Base-by-base conservation (phyloP, 768 basidiomycete species). In the Agrocybe pediades region DNA sequence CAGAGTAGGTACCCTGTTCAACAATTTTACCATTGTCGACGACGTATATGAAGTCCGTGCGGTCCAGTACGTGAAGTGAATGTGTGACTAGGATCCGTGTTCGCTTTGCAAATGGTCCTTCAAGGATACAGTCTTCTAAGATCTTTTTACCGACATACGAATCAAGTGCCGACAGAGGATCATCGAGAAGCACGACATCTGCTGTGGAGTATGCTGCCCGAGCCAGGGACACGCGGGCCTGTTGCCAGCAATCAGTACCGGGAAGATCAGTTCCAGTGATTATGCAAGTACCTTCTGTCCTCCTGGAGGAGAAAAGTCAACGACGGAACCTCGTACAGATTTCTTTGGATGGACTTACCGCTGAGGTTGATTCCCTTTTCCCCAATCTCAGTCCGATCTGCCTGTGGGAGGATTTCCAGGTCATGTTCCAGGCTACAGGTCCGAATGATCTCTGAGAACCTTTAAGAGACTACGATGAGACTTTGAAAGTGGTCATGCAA, bases 131-230 rank as follows among this genome's bases (percentile, higher is more conserved):
- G 36, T 86, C 71, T 17, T 88, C 81, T 3, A 89, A 59, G 46
- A 89, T 81, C 24, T 75, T 75, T 58, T 84, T 84, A 9, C 87
- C 86, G 4, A 92, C 90, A 58, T 88, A 84, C 0, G 88, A 82
- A 57, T 92, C 90, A 7, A 92, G 85, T 0, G 90, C 90, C 29
- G 85, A 84, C 27, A 93, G 78, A 15, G 91, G 87, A 63, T 95
- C 92, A 62, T 95, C 91, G 24, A 93, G 76, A 13, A 93, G 78
- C 39, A 90, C 83, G 49, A 93, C 78, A 53, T 91, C 87, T 1
- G 87, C 77, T 0, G 78, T 71, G 2, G 88, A 85, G 62, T 92
- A 95, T 1, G 86, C 86, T 0, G 89, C 89, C 23, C 92, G 74
- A 0, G 91, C 92, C 20, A 92, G 71, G 1, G 85, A 86, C 3